A percentile compares a stretch with the other conserved stretches of the same genome.
Evolutionary conservation across 2,329 filamentous ascomycete species (phyloP).

Genomic region (Ceratocystis diversiconidia): DNA sequence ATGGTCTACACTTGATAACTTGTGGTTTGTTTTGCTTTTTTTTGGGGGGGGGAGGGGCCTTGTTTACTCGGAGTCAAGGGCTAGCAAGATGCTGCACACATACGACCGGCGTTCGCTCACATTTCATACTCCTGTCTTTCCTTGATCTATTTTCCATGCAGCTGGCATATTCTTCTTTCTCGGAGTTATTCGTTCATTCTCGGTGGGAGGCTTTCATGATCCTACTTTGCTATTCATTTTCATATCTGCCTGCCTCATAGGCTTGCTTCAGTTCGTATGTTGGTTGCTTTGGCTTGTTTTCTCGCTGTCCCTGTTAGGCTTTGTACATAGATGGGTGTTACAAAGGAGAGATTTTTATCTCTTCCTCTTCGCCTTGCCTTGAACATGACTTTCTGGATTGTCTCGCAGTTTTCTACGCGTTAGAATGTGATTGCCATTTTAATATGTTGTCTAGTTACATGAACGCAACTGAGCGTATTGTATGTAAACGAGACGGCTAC

Average conservation of each 20-base stretch:
- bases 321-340: slow-evolving; percentile 1
- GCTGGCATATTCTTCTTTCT: background rate
- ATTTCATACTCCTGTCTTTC: background rate
- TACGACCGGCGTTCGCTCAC: background rate
- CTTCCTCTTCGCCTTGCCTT: background rate
- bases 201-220: background rate
- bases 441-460: background rate
- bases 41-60: background rate
- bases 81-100: background rate
- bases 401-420: background rate
- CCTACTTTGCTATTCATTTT: background rate
- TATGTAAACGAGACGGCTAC: too few relatives aligned
- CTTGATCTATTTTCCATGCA: background rate
- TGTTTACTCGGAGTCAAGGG: slow-evolving; percentile 1
- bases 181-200: background rate
- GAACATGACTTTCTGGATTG: background rate
- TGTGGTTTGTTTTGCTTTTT: background rate
- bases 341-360: slow-evolving; percentile 4
- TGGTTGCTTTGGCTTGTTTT: background rate
- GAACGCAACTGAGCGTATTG: too few relatives aligned
- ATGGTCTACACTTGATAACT: background rate
- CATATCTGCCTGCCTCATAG: background rate
- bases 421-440: background rate
- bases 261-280: background rate
- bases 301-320: background rate